These are phyloP conservation scores for Fremontodendron californicum DNA, from an alignment of 345 rosid genomes.

Conservation along the genomic window DNA sequence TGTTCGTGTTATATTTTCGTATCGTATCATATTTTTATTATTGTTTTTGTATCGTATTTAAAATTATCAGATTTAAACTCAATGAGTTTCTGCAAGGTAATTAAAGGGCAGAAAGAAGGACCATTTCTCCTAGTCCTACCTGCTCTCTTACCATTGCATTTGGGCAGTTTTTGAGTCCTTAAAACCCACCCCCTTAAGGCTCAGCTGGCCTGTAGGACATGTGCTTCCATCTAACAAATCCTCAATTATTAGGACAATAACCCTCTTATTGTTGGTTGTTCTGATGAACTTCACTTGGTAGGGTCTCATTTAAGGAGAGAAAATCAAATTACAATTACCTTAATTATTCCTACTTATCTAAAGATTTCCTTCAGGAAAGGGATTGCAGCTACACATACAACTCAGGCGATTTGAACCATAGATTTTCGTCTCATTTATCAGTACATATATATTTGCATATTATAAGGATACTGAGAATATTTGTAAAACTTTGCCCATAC, in stretches of 20 bases:
- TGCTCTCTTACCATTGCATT: neutral
- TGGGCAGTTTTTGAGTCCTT: constrained; percentile 4
- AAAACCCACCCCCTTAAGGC: constrained; percentile 1
- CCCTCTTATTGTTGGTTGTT: neutral
- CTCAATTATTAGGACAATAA: constrained; percentile 6
- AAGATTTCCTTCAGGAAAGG: neutral
- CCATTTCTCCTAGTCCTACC: neutral
- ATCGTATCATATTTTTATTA: too few relatives aligned
- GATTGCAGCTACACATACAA: neutral
- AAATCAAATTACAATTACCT: neutral
- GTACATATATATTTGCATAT: neutral
- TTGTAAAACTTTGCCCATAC: too few relatives aligned
- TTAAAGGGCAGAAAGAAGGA: constrained; percentile 1
- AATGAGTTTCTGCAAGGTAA: constrained; percentile 4
- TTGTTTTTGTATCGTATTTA: too few relatives aligned
- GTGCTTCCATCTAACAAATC: neutral
- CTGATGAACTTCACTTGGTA: neutral
- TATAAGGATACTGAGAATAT: too few relatives aligned
- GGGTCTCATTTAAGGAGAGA: constrained; percentile 1
- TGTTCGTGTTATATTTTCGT: too few relatives aligned
- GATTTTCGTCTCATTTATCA: neutral
- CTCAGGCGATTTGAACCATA: neutral
- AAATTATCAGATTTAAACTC: too few relatives aligned
- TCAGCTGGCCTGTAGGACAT: neutral
- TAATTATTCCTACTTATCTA: neutral